phyloP scores from a whole-genome alignment of 331 rosid species.

The Dryas integrifolia region DNA sequence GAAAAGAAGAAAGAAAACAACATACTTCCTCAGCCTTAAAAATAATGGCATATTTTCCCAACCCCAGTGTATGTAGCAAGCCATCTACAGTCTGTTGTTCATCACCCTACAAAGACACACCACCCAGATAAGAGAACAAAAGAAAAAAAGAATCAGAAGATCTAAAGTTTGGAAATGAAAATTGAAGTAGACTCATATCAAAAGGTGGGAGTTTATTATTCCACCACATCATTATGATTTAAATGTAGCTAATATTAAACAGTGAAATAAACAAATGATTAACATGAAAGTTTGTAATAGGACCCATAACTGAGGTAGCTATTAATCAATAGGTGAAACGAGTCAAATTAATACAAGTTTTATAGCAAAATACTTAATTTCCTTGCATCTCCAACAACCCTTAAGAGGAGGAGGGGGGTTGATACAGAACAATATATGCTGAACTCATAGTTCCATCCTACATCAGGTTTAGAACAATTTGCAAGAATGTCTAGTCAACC shows the following conservation, averaged over 20 bases:
- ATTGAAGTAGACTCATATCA: neutral
- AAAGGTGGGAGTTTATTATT: neutral
- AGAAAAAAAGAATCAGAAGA: neutral
- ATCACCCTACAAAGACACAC: conserved; percentile 49
- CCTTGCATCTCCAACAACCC: neutral
- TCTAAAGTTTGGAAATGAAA: neutral
- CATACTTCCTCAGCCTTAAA: conserved; percentile 98
- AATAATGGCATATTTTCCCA: conserved; percentile 74
- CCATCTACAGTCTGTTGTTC: conserved; percentile 80
- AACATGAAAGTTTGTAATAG: neutral
- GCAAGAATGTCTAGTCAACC: neutral
- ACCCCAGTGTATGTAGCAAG: conserved; percentile 67
- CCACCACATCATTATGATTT: neutral
- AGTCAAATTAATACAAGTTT: neutral
- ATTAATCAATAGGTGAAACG: neutral
- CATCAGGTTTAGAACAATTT: neutral
- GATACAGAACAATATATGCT: neutral
- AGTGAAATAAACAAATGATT: neutral
- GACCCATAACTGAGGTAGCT: neutral
- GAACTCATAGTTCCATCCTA: neutral
- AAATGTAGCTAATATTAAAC: neutral
- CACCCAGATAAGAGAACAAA: conserved; percentile 8
- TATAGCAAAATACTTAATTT: neutral
- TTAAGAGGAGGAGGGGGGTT: neutral
- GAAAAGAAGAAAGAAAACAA: conserved; percentile 24